phyloP scores from a whole-genome alignment of 2,329 filamentous ascomycete genomes.

The Stagonosporopsis vannaccii region DNA sequence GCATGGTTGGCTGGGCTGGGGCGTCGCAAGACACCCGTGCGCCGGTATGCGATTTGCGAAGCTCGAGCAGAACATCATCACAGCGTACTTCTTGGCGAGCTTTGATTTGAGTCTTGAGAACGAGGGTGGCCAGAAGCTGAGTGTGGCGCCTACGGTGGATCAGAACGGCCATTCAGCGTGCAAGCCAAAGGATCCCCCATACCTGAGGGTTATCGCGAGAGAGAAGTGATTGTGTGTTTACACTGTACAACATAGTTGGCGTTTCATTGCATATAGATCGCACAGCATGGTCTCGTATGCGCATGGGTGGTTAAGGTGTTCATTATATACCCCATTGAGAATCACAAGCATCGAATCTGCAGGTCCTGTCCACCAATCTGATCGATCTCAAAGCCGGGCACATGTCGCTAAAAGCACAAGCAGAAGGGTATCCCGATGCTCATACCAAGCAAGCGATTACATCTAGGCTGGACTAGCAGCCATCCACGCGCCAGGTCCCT shows the following conservation, averaged over 20 bases:
- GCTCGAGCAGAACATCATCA: constrained; percentile 60
- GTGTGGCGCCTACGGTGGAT: constrained; percentile 43
- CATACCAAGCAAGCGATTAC: neutral
- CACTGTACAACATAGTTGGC: neutral
- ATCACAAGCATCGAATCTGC: neutral
- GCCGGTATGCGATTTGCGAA: constrained; percentile 59
- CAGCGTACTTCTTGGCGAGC: constrained; percentile 57
- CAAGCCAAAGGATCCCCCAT: constrained; percentile 49
- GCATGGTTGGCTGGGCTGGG: constrained; percentile 50
- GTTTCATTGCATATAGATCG: neutral
- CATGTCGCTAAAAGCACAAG: neutral
- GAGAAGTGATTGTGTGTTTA: constrained; percentile 21
- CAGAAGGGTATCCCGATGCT: neutral
- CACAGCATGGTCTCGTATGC: neutral
- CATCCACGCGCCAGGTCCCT: neutral
- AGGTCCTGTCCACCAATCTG: too few species aligned
- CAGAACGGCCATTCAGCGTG: constrained; percentile 50
- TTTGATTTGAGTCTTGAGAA: constrained; percentile 59
- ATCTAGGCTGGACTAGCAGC: neutral
- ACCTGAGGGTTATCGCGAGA: constrained; percentile 50
- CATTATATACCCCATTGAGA: constrained; percentile 1
- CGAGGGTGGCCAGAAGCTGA: constrained; percentile 44
- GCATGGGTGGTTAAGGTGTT: neutral
- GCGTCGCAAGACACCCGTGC: constrained; percentile 54
- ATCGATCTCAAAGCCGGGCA: neutral